phyloP scores from a whole-genome alignment of 306 rosid species.

The Delonix regia region DNA sequence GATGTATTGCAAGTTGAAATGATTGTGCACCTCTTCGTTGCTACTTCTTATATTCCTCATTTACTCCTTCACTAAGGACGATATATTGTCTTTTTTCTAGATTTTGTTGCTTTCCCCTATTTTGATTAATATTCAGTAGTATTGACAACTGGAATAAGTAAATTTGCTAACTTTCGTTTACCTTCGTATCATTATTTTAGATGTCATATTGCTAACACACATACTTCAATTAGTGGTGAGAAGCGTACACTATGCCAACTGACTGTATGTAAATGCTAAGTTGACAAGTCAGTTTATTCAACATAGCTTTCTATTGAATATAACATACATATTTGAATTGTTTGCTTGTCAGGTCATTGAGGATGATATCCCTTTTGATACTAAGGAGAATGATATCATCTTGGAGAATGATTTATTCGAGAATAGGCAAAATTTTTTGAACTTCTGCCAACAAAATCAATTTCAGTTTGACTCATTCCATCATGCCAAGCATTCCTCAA shows the following conservation, averaged over 20 bases:
- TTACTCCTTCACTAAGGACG: not conserved
- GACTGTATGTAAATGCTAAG: conserved; percentile 23
- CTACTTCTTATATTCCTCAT: not conserved
- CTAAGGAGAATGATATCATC: conserved; percentile 50
- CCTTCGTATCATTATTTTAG: conserved; percentile 39
- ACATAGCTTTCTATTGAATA: not conserved
- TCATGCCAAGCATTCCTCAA: conserved; percentile 70
- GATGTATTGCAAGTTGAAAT: not conserved
- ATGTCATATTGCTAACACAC: conserved; percentile 44
- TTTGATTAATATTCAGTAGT: not conserved
- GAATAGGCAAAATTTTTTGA: conserved; percentile 48
- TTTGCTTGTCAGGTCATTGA: conserved; percentile 44
- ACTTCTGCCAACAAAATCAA: conserved; percentile 50
- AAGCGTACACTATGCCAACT: conserved; percentile 52
- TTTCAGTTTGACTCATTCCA: conserved; percentile 68
- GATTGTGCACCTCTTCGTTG: not conserved
- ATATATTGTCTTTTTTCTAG: not conserved
- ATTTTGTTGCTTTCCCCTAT: not conserved
- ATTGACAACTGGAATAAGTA: not conserved
- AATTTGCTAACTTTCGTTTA: conserved; percentile 4
- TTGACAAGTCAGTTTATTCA: not conserved
- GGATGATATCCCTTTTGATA: conserved; percentile 44
- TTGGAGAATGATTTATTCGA: conserved; percentile 47
- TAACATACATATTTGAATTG: conserved; percentile 21
- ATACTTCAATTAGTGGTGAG: conserved; percentile 46